A percentile compares a stretch with the other conserved stretches of the same genome.
These are phyloP conservation scores for Fusarium sacchari DNA, from an alignment of 2,329 filamentous ascomycete species.

Conservation along the genomic window DNA sequence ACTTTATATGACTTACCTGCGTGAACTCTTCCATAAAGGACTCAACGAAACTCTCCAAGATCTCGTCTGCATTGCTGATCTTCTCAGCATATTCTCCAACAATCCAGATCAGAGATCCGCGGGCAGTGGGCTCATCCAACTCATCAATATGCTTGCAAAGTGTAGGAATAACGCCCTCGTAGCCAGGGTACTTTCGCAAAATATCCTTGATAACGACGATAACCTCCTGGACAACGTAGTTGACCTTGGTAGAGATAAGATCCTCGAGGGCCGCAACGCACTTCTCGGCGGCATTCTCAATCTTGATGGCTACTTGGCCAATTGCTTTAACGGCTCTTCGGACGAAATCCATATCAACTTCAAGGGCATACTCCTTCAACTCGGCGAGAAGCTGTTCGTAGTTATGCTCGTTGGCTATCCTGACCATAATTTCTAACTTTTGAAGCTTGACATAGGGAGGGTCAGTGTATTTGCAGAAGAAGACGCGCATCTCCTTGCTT, in stretches of 20 bases:
- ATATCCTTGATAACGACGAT: conserved; percentile 99
- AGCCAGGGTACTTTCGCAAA: conserved; percentile 95
- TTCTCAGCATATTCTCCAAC: conserved; percentile 99
- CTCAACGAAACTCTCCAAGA: conserved; percentile 89
- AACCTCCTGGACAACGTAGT: conserved; percentile 98
- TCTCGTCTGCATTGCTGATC: conserved; percentile 98
- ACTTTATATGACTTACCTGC: conserved; percentile 66
- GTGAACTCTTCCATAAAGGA: conserved; percentile 96
- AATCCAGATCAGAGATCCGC: conserved; percentile 96
- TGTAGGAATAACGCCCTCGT: conserved; percentile 96
- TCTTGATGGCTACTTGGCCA: conserved; percentile 98
- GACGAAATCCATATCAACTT: conserved; percentile 99
- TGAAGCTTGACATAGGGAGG: conserved; percentile 97
- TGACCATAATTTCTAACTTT: conserved; percentile 98
- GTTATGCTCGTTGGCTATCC: conserved; percentile 97
- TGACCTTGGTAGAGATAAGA: conserved; percentile 96
- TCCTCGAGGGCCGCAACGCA: conserved; percentile 95
- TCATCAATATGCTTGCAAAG: conserved; percentile 98
- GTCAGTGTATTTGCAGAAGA: conserved; percentile 99
- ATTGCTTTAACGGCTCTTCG: conserved; percentile 94
- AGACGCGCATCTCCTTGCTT: conserved; percentile 96
- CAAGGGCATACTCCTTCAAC: conserved; percentile 95
- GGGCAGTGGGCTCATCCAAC: conserved; percentile 90
- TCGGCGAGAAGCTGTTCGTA: conserved; percentile 94
- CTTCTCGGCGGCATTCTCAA: conserved; percentile 92